phyloP scores from a whole-genome alignment of 345 rosid genomes.

The Sapria himalayana region DNA sequence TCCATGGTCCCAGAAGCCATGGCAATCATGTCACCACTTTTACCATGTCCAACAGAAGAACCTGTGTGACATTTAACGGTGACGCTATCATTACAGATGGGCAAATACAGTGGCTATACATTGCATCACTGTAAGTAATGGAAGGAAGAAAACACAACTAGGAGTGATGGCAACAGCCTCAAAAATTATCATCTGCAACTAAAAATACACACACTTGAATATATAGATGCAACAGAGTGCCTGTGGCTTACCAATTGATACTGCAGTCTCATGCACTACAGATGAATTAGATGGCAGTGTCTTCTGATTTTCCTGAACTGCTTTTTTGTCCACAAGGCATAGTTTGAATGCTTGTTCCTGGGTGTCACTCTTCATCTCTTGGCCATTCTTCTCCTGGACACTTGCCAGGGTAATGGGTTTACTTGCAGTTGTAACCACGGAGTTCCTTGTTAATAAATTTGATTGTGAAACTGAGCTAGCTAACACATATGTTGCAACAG shows the following conservation, averaged over 20 bases:
- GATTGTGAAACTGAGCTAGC: too few relatives aligned
- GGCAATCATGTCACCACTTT: slow-evolving; percentile 2
- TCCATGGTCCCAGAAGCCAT: slow-evolving; percentile 8
- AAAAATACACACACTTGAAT: background rate
- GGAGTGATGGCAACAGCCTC: too few relatives aligned
- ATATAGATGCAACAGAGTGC: too few relatives aligned
- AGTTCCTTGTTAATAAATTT: too few relatives aligned
- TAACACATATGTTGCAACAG: too few relatives aligned
- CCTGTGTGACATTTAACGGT: too few relatives aligned
- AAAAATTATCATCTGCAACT: slow-evolving; percentile 2
- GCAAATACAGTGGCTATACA: too few relatives aligned
- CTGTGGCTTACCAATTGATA: slow-evolving; percentile 15
- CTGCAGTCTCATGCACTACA: slow-evolving; percentile 7
- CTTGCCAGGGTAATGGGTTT: too few relatives aligned
- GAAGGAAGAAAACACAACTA: too few relatives aligned
- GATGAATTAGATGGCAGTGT: slow-evolving; percentile 6
- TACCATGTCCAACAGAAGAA: slow-evolving; percentile 7
- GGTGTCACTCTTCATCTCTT: slow-evolving; percentile 4
- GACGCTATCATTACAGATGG: too few relatives aligned
- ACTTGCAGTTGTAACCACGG: too few relatives aligned
- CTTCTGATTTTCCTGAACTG: slow-evolving; percentile 7
- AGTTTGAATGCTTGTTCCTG: slow-evolving; percentile 7
- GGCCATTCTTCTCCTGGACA: background rate
- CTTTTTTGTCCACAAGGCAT: slow-evolving; percentile 5
- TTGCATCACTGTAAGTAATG: too few relatives aligned